Evolutionary conservation across 768 basidiomycete genomes (phyloP).

Genomic region (Ramaria rubella): DNA sequence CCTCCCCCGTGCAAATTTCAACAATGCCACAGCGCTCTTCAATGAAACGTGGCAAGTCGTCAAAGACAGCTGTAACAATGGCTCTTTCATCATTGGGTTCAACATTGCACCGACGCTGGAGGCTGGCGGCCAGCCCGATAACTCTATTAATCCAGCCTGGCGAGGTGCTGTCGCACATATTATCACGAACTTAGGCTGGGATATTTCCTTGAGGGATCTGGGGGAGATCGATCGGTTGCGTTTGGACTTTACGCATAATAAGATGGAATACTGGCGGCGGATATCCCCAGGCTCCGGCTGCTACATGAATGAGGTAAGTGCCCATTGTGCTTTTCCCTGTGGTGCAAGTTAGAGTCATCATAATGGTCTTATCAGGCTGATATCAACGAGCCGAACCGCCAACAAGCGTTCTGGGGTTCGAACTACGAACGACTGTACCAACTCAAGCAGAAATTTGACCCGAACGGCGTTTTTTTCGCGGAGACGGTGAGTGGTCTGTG

Average conservation of each 20-base stretch:
- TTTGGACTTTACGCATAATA: neutral
- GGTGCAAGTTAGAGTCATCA: neutral
- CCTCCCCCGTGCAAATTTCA: neutral
- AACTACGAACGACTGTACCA: neutral
- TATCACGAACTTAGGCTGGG: neutral
- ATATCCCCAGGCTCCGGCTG: neutral
- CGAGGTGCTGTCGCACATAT: neutral
- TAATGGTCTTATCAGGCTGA: neutral
- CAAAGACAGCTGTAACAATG: too few relatives aligned
- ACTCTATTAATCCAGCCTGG: neutral
- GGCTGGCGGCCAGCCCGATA: neutral
- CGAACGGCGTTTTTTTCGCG: too few relatives aligned
- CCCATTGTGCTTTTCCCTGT: too few relatives aligned
- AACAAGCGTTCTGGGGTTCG: neutral
- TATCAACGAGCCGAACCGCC: neutral
- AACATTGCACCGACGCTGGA: neutral
- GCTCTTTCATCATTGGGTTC: neutral
- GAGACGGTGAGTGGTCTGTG: too few relatives aligned
- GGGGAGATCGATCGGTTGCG: neutral
- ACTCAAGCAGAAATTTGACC: neutral
- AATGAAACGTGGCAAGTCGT: neutral
- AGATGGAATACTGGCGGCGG: too few relatives aligned
- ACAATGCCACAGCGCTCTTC: neutral
- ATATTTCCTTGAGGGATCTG: neutral
- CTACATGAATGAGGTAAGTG: neutral